A percentile compares a stretch with the other conserved stretches of the same genome.
These are phyloP conservation scores for Marsdenia floribunda DNA, from an alignment of 257 asterid species.

Conservation along the genomic window DNA sequence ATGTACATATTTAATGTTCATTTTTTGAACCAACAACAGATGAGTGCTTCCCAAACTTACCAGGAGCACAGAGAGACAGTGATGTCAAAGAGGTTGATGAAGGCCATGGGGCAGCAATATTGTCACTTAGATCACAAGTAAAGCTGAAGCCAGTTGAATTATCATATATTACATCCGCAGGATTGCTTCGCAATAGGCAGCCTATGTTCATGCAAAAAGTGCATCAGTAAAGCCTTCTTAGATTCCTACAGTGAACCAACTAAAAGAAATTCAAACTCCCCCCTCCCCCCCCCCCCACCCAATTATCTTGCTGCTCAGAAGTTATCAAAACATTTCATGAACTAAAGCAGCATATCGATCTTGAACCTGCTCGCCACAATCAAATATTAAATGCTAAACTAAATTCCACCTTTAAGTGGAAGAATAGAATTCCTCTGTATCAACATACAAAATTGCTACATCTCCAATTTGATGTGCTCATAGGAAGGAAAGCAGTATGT, in stretches of 20 bases:
- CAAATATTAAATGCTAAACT: background rate
- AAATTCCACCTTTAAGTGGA: background rate
- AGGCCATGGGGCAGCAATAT: constrained; percentile 99
- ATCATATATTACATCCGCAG: constrained; percentile 81
- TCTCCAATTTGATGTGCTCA: background rate
- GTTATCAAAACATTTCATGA: background rate
- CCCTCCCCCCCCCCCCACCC: too few species aligned
- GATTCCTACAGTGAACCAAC: background rate
- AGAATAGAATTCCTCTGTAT: background rate
- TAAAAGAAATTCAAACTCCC: background rate
- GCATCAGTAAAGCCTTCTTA: background rate
- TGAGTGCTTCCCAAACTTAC: constrained; percentile 31
- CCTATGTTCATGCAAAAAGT: constrained; percentile 37
- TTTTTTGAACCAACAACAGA: background rate
- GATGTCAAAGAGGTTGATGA: constrained; percentile 77
- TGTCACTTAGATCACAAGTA: constrained; percentile 84
- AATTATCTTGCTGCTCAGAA: background rate
- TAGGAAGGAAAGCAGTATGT: background rate
- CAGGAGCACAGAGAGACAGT: constrained; percentile 95
- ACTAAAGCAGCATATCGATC: background rate
- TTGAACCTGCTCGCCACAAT: background rate
- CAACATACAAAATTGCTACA: background rate
- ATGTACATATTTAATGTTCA: background rate
- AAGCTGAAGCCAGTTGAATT: constrained; percentile 82
- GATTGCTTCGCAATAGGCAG: constrained; percentile 81